Evolutionary conservation across 2,329 filamentous ascomycete genomes (phyloP).

Genomic region (Cercospora nicotianae): DNA sequence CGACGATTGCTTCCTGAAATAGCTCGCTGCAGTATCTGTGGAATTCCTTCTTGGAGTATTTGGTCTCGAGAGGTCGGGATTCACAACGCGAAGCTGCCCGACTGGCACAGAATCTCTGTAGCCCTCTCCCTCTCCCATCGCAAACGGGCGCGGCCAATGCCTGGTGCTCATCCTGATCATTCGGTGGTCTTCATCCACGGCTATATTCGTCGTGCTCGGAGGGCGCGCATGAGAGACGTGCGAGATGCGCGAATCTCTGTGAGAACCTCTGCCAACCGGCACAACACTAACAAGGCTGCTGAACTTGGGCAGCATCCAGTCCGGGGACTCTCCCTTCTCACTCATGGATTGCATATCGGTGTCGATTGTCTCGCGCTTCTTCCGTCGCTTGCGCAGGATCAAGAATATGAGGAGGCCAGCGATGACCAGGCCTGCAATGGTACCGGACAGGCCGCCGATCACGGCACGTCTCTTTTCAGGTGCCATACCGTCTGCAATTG

Average conservation of each 20-base stretch:
- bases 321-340: slow-evolving; percentile 18
- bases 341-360: slow-evolving; percentile 14
- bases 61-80: slow-evolving; percentile 36
- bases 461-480: slow-evolving; percentile 31
- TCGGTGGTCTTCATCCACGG: slow-evolving; percentile 36
- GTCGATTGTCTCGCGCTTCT: slow-evolving; percentile 17
- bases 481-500: slow-evolving; percentile 15
- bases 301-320: slow-evolving; percentile 13
- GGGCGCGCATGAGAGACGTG: slow-evolving; percentile 20
- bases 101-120: slow-evolving; percentile 34
- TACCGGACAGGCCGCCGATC: slow-evolving; percentile 36
- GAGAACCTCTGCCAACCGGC: slow-evolving; percentile 18
- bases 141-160: slow-evolving; percentile 39
- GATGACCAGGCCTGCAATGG: slow-evolving; percentile 35
- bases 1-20: slow-evolving; percentile 28
- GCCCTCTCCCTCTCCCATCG: slow-evolving; percentile 35
- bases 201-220: slow-evolving; percentile 24
- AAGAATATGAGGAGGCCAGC: slow-evolving; percentile 34
- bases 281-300: slow-evolving; percentile 1
- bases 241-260: slow-evolving; percentile 6
- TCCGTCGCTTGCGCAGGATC: slow-evolving; percentile 29
- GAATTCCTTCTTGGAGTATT: slow-evolving; percentile 21
- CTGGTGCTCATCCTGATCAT: slow-evolving; percentile 38
- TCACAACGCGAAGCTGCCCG: slow-evolving; percentile 36
- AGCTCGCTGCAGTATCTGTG: slow-evolving; percentile 24